A percentile compares a stretch with the other conserved stretches of the same genome.
These are phyloP conservation scores for Boletus patriciae DNA, from an alignment of 768 basidiomycete genomes.

Conservation along the genomic window DNA sequence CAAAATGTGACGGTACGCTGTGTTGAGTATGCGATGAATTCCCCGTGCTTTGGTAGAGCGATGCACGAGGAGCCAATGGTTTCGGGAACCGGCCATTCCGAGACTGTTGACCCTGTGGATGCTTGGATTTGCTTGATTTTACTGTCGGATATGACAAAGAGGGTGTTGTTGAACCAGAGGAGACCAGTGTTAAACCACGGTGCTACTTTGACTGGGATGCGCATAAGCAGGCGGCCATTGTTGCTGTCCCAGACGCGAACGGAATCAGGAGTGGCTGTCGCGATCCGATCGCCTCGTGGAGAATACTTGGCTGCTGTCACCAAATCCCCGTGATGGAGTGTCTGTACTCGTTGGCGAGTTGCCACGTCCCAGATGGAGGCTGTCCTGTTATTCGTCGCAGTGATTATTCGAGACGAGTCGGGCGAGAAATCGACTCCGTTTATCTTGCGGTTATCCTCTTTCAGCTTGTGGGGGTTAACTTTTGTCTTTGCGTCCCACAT, in stretches of 20 bases:
- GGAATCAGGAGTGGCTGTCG: background rate
- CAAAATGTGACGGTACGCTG: background rate
- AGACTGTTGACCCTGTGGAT: background rate
- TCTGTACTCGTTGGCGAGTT: background rate
- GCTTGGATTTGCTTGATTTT: background rate
- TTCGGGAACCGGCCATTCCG: background rate
- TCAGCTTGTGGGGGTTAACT: background rate
- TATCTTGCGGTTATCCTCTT: no score
- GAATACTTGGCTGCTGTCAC: background rate
- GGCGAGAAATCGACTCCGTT: background rate
- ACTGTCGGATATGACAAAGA: background rate
- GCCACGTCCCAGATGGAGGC: background rate
- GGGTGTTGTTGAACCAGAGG: background rate
- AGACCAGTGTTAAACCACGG: background rate
- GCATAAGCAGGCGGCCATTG: background rate
- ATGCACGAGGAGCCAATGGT: background rate
- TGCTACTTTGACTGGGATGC: background rate
- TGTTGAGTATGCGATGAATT: background rate
- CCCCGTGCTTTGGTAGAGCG: background rate
- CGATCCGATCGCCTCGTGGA: background rate
- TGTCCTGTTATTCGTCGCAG: background rate
- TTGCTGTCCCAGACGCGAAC: background rate
- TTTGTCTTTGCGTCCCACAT: background rate
- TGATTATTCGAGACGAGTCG: background rate
- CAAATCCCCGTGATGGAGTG: fast-evolving